Conservation (phyloP, 805 yeast species). For the Saturnispora saitoi region DNA sequence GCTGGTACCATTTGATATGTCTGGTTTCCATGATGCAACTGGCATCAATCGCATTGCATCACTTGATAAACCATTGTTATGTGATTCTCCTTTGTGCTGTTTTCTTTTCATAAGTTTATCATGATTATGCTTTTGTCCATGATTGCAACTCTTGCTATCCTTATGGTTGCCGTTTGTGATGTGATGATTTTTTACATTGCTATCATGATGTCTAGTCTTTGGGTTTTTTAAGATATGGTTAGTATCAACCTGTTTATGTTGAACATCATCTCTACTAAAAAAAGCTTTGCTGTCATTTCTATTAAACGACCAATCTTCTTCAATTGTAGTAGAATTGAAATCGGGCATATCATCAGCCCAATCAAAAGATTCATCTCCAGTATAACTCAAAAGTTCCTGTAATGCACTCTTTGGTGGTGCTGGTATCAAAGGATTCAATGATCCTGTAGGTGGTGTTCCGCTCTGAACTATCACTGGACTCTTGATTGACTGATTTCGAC, state of each 20-base stretch:
- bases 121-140: not conserved
- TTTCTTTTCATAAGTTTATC: not conserved
- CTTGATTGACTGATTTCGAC: constrained; percentile 4
- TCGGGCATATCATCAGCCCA: constrained; percentile 7
- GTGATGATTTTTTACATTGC: not conserved
- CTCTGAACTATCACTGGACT: constrained; percentile 4
- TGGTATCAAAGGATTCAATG: not conserved
- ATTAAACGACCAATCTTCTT: not conserved
- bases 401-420: not conserved
- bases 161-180: not conserved
- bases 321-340: not conserved
- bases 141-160: not conserved
- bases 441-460: not conserved
- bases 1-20: not conserved
- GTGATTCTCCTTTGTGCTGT: not conserved
- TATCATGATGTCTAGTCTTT: not conserved
- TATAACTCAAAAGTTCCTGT: constrained; percentile 1
- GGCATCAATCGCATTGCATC: constrained; percentile 10
- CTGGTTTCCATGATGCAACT: constrained; percentile 8
- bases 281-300: not conserved
- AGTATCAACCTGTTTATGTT: not conserved
- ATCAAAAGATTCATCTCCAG: constrained; percentile 1
- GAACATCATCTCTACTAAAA: not conserved
- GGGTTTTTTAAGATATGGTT: not conserved
- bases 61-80: not conserved